Percentiles rank a stretch among this genome's conserved stretches.
These are phyloP conservation scores for Ogataea polymorpha DNA, from an alignment of 805 yeast species.

Conservation along the genomic window DNA sequence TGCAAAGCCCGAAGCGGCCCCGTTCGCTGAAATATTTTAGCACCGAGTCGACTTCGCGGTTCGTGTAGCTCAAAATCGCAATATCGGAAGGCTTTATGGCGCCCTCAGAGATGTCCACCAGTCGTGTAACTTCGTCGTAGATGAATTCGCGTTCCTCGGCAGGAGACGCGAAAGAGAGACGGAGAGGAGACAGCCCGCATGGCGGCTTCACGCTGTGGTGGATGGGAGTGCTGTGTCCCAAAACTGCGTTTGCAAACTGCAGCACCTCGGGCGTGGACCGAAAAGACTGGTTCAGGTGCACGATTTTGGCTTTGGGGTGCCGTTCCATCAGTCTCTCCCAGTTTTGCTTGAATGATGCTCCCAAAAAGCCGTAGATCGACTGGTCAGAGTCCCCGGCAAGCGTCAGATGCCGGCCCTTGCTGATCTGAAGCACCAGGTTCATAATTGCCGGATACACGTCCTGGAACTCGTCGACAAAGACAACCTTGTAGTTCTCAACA, in stretches of 20 bases:
- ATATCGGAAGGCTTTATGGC: constrained; percentile 45
- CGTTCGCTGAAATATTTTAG: constrained; percentile 36
- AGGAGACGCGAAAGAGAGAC: constrained; percentile 27
- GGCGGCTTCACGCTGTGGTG: constrained; percentile 21
- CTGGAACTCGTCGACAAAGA: constrained; percentile 72
- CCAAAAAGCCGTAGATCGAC: constrained; percentile 65
- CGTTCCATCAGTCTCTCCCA: constrained; percentile 20
- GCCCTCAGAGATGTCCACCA: constrained; percentile 41
- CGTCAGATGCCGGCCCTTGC: constrained; percentile 48
- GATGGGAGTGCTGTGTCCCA: constrained; percentile 18
- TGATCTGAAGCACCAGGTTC: constrained; percentile 40
- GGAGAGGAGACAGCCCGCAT: constrained; percentile 20
- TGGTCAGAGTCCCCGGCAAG: constrained; percentile 74
- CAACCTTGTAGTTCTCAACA: constrained; percentile 32
- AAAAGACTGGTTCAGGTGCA: constrained; percentile 48
- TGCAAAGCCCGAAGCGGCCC: constrained; percentile 40
- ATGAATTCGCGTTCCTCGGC: constrained; percentile 43
- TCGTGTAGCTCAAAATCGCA: constrained; percentile 51
- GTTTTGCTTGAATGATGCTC: constrained; percentile 37
- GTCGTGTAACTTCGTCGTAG: constrained; percentile 41
- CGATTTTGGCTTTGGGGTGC: constrained; percentile 28
- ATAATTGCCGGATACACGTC: constrained; percentile 57
- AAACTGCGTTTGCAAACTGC: constrained; percentile 36
- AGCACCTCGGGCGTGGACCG: constrained; percentile 60
- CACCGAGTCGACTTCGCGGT: constrained; percentile 43